Percentiles rank a stretch among this genome's conserved stretches.
These are phyloP conservation scores for Chrysosporium keratinophilum DNA, from an alignment of 2,329 filamentous ascomycete species.

Conservation along the genomic window DNA sequence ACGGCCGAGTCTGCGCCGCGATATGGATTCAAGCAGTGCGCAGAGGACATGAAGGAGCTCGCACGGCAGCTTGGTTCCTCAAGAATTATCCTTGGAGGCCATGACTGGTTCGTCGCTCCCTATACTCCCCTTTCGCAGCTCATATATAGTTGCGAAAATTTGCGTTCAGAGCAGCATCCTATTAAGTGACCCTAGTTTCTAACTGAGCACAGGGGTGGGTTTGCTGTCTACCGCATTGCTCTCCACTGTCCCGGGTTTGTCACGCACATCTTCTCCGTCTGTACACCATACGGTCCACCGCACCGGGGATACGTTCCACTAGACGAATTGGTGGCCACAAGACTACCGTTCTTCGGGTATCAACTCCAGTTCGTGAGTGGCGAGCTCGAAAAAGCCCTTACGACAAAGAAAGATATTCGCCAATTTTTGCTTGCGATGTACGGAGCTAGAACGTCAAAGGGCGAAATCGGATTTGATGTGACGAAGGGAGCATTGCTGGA, in stretches of 20 bases:
- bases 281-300: slow-evolving; percentile 61
- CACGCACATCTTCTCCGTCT: slow-evolving; percentile 65
- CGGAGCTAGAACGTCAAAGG: slow-evolving; percentile 51
- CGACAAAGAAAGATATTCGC: slow-evolving; percentile 52
- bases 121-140: neutral
- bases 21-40: slow-evolving; percentile 63
- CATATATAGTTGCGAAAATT: neutral
- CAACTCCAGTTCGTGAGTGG: slow-evolving; percentile 68
- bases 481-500: slow-evolving; percentile 55
- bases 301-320: slow-evolving; percentile 44
- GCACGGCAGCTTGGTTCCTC: slow-evolving; percentile 47
- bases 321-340: slow-evolving; percentile 46
- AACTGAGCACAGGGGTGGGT: slow-evolving; percentile 52
- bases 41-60: slow-evolving; percentile 65
- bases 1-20: slow-evolving; percentile 51
- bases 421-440: slow-evolving; percentile 63
- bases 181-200: neutral
- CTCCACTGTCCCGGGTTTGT: slow-evolving; percentile 65
- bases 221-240: slow-evolving; percentile 62
- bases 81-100: slow-evolving; percentile 70
- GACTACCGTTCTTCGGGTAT: slow-evolving; percentile 64
- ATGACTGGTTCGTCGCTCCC: slow-evolving; percentile 56
- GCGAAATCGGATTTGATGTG: slow-evolving; percentile 49
- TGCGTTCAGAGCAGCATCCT: neutral
- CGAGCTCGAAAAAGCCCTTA: slow-evolving; percentile 51